phyloP scores from a whole-genome alignment of 2,329 filamentous ascomycete species.

The Cladosporium oxysporum region DNA sequence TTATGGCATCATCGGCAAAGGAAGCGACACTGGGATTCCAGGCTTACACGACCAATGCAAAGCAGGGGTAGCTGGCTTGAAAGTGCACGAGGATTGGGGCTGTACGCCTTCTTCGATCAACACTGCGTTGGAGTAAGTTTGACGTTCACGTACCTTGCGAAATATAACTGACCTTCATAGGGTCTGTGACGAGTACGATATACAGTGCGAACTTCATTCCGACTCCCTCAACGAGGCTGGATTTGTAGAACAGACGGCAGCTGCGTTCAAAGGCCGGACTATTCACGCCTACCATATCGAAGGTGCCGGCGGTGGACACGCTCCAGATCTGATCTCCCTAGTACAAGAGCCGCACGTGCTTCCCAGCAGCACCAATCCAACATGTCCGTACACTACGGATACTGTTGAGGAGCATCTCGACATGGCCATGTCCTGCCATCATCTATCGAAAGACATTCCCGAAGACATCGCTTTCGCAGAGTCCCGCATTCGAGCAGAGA shows the following conservation, averaged over 20 bases:
- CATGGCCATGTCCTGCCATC: constrained; percentile 97
- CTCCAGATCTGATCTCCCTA: constrained; percentile 88
- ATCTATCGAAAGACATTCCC: constrained; percentile 83
- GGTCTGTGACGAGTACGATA: constrained; percentile 84
- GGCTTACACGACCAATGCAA: constrained; percentile 75
- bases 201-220: constrained; percentile 90
- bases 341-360: constrained; percentile 84
- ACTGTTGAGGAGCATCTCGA: constrained; percentile 92
- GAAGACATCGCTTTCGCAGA: constrained; percentile 94
- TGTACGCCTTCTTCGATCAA: constrained; percentile 86
- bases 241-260: constrained; percentile 85
- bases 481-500: constrained; percentile 87
- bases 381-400: constrained; percentile 81
- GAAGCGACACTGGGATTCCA: constrained; percentile 71
- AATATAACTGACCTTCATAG: constrained; percentile 23
- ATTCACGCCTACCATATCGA: constrained; percentile 97
- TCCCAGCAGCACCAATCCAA: constrained; percentile 86
- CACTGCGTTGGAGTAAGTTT: constrained; percentile 62
- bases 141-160: too few species aligned
- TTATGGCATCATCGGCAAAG: constrained; percentile 85
- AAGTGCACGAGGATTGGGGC: constrained; percentile 95
- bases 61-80: constrained; percentile 83
- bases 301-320: constrained; percentile 86
- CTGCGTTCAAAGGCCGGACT: constrained; percentile 76
- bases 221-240: constrained; percentile 94